Conservation (phyloP, 306 rosid genomes). For the Leucaena leucocephala region DNA sequence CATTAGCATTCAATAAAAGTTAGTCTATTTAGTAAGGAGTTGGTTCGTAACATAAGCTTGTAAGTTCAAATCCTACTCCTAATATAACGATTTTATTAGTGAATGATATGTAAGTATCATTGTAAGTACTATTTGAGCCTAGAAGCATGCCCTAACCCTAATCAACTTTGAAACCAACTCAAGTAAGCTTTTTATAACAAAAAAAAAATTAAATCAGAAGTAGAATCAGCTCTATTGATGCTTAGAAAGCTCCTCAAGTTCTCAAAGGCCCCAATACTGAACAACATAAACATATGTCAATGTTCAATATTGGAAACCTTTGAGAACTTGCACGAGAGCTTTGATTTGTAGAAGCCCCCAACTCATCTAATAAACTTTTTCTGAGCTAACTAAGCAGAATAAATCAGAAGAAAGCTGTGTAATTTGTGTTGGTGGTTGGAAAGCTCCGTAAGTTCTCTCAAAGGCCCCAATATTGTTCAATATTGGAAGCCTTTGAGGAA, state of each 20-base stretch:
- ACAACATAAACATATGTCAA: background rate
- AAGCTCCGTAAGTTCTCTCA: background rate
- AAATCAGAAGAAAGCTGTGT: background rate
- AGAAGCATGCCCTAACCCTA: too few species aligned
- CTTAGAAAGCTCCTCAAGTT: background rate
- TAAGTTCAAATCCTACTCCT: too few species aligned
- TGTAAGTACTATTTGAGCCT: too few species aligned
- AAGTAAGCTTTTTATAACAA: too few species aligned
- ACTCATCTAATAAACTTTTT: background rate
- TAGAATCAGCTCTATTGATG: background rate
- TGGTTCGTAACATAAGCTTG: too few species aligned
- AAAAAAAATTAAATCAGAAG: background rate
- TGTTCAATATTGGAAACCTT: background rate
- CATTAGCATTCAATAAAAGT: too few species aligned
- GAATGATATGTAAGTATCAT: too few species aligned
- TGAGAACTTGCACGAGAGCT: background rate
- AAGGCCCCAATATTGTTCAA: background rate
- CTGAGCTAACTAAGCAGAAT: background rate
- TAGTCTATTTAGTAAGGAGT: too few species aligned
- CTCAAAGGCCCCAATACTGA: background rate
- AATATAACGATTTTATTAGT: too few species aligned
- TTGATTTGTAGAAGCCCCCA: background rate
- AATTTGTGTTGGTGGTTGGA: background rate
- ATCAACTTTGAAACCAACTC: too few species aligned
- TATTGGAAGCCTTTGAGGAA: slow-evolving; percentile 8